Base-by-base conservation (phyloP, 2,329 filamentous ascomycete genomes). In the Pseudopithomyces maydicus region DNA sequence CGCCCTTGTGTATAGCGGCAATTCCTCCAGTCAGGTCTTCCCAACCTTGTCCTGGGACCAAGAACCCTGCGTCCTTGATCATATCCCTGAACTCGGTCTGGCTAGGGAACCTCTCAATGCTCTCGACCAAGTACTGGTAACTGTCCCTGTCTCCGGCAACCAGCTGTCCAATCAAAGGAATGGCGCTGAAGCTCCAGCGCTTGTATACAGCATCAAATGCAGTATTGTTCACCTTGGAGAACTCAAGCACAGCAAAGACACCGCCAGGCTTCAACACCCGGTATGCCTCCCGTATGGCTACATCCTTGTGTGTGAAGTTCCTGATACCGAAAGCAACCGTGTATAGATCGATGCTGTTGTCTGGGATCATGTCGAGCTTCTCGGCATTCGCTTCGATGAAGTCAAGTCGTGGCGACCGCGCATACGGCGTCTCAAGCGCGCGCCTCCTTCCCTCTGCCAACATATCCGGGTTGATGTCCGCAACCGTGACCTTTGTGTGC, bases 91-190 rank as follows among this genome's bases (percentile, higher is more conserved):
- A 99, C 64, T 91, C 87, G 51, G 87, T 84, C 80, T 99, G 96
- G 65, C 82, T 89, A 0, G 95, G 96, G 74, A 98, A 98, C 46
- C 85, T 82, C 78, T 97, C 93, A 76, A 99, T 99, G 77, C 93
- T 97, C 83, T 99, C 95, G 10, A 99, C 95, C 10, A 99, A 83
- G 78, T 99, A 99, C 82, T 99, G 95, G 77, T 99, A 99, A 74
- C 92, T 97, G 71, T 96, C 94, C 55, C 94, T 84, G 74, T 99
- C 96, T 6, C 91, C 92, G 1, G 95, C 94, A 15, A 99, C 93
- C 58, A 99, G 74, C 79, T 99, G 94, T 2, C 95, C 96, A 70
- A 99, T 97, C 65, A 99, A 77, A 0, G 95, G 95, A 63, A 99
- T 99, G 12, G 92, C 92, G 57, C 88, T 85, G 76, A 99, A 99